Evolutionary conservation across 1,284 basidiomycete species (phyloP).

Genomic region (Cryptococcus sp.): DNA sequence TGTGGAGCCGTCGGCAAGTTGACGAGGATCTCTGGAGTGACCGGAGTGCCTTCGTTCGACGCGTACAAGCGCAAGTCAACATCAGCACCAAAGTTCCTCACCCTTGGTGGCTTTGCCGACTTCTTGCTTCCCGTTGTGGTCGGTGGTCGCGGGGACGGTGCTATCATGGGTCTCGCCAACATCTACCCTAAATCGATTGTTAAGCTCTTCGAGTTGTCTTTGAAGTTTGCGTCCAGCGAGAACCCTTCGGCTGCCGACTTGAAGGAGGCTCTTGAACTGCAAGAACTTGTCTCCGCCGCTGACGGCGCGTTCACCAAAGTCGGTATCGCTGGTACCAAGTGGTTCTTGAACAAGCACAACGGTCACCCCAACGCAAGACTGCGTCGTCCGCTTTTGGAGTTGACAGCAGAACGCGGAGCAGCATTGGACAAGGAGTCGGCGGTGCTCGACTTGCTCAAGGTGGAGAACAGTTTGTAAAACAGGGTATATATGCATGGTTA

Average conservation of each 20-base stretch:
- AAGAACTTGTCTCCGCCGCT: slow-evolving; percentile 74
- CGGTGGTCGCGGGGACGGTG: slow-evolving; percentile 64
- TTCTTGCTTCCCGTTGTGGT: slow-evolving; percentile 72
- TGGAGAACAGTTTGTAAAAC: slow-evolving; percentile 63
- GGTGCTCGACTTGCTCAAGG: slow-evolving; percentile 64
- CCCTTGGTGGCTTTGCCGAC: slow-evolving; percentile 75
- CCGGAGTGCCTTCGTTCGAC: slow-evolving; percentile 64
- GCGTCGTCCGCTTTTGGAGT: slow-evolving; percentile 72
- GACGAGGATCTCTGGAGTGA: slow-evolving; percentile 72
- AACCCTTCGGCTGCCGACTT: slow-evolving; percentile 61
- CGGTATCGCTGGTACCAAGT: slow-evolving; percentile 81
- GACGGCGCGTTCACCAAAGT: slow-evolving; percentile 77
- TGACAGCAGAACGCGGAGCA: slow-evolving; percentile 60
- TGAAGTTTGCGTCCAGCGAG: slow-evolving; percentile 56
- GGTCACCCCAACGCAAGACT: slow-evolving; percentile 68
- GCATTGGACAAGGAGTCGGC: slow-evolving; percentile 70
- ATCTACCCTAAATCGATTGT: slow-evolving; percentile 67
- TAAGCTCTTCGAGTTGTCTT: slow-evolving; percentile 66
- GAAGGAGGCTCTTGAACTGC: slow-evolving; percentile 70
- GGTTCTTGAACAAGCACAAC: slow-evolving; percentile 65
- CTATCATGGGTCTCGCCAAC: slow-evolving; percentile 79
- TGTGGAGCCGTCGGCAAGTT: slow-evolving; percentile 90
- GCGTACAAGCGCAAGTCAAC: slow-evolving; percentile 67
- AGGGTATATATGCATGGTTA: background rate
- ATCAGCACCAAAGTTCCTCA: slow-evolving; percentile 61